These are phyloP conservation scores for Penicillium robsamsonii DNA, from an alignment of 495 filamentous ascomycete genomes.

Conservation along the genomic window DNA sequence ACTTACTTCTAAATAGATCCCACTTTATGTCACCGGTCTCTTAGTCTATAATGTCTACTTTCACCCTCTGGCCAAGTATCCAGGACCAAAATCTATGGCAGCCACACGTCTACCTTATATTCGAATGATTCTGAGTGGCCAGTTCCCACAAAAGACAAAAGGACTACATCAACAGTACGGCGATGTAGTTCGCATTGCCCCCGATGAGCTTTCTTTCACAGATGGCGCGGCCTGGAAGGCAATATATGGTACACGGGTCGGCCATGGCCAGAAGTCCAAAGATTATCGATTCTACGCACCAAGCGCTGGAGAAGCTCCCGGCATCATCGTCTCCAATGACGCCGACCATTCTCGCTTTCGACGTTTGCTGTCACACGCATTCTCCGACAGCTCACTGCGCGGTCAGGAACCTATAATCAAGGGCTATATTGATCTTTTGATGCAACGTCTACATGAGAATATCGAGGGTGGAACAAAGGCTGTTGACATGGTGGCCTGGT, in stretches of 20 bases:
- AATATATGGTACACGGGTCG: constrained; percentile 49
- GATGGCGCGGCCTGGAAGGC: constrained; percentile 52
- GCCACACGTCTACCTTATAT: constrained; percentile 23
- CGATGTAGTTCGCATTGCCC: constrained; percentile 49
- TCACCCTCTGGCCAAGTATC: constrained; percentile 50
- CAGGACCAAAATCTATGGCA: constrained; percentile 42
- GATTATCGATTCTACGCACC: constrained; percentile 20
- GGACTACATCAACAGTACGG: constrained; percentile 44
- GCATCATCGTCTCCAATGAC: constrained; percentile 32
- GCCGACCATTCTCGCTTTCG: constrained; percentile 43
- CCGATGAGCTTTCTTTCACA: constrained; percentile 49
- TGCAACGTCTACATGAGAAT: constrained; percentile 43
- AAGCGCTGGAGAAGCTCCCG: background rate
- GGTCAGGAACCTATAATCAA: constrained; percentile 46
- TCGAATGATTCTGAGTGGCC: constrained; percentile 14
- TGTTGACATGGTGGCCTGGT: constrained; percentile 53
- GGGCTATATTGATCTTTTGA: constrained; percentile 46
- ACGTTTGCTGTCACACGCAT: constrained; percentile 51
- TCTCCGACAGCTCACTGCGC: constrained; percentile 46
- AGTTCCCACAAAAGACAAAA: constrained; percentile 5
- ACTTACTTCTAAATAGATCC: background rate
- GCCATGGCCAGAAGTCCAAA: constrained; percentile 20
- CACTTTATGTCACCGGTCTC: background rate
- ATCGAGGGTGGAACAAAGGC: constrained; percentile 5
- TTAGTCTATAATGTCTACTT: constrained; percentile 49